Evolutionary conservation across 768 basidiomycete species (phyloP).

Genomic region (Leccinum arenicola): DNA sequence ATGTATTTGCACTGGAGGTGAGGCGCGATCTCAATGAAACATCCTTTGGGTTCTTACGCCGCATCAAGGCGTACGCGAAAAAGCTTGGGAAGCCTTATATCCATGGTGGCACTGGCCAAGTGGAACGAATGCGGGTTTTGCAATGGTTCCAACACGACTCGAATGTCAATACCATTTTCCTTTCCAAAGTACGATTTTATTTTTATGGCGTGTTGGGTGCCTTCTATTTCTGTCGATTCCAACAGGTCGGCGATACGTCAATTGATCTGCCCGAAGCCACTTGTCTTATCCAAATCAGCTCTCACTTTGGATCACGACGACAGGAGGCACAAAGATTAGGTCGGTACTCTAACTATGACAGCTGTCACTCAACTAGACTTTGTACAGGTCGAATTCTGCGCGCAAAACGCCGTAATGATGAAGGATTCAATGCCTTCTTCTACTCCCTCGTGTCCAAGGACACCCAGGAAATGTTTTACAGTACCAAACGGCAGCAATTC

Average conservation of each 20-base stretch:
- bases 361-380: slow-evolving; percentile 11
- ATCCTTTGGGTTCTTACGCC: background rate
- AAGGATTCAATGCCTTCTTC: slow-evolving; percentile 99
- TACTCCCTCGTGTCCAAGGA: slow-evolving; percentile 99
- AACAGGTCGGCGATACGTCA: slow-evolving; percentile 93
- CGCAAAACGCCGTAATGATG: slow-evolving; percentile 96
- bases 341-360: slow-evolving; percentile 34
- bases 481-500: slow-evolving; percentile 98
- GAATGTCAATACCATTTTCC: slow-evolving; percentile 94
- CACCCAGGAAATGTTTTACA: slow-evolving; percentile 99
- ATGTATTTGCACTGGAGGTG: slow-evolving; percentile 95
- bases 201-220: slow-evolving; percentile 6
- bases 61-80: slow-evolving; percentile 82
- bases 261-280: slow-evolving; percentile 99
- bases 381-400: slow-evolving; percentile 85
- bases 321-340: slow-evolving; percentile 97
- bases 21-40: slow-evolving; percentile 11
- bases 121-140: slow-evolving; percentile 92
- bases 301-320: slow-evolving; percentile 96
- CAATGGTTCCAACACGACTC: slow-evolving; percentile 96
- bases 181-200: slow-evolving; percentile 74
- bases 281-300: slow-evolving; percentile 98
- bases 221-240: slow-evolving; percentile 15
- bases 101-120: slow-evolving; percentile 92
- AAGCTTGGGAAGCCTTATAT: slow-evolving; percentile 93